Conservation (phyloP, 2,329 filamentous ascomycete genomes). For the Trichoderma endophyticum region DNA sequence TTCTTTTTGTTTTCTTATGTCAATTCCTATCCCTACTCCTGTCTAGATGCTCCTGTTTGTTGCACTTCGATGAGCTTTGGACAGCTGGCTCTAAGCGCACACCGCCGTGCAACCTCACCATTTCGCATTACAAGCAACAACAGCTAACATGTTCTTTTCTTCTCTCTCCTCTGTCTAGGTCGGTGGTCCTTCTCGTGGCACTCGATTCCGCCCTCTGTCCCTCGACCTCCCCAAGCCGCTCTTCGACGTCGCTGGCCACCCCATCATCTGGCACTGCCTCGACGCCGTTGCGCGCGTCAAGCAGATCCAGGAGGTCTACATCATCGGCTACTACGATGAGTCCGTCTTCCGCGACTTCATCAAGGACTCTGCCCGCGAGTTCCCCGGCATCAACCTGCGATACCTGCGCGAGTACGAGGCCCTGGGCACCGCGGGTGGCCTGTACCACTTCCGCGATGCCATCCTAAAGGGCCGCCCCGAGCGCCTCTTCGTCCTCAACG, state of each 20-base stretch:
- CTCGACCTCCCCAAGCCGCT: conserved; percentile 97
- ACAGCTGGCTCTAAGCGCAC: neutral
- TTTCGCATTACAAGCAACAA: neutral
- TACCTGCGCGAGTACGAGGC: conserved; percentile 98
- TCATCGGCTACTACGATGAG: conserved; percentile 99
- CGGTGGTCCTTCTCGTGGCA: conserved; percentile 91
- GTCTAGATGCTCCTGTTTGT: neutral
- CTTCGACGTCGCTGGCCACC: conserved; percentile 96
- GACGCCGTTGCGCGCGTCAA: conserved; percentile 83
- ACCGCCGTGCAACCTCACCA: neutral
- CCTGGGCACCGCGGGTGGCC: conserved; percentile 88
- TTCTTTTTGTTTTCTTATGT: neutral
- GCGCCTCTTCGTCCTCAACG: conserved; percentile 95
- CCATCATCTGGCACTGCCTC: conserved; percentile 97
- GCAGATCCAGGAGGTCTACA: conserved; percentile 85
- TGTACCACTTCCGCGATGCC: conserved; percentile 98
- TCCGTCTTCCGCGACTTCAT: conserved; percentile 96
- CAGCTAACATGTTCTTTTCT: neutral
- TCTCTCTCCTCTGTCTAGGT: conserved; percentile 57
- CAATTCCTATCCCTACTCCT: neutral
- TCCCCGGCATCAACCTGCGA: conserved; percentile 80
- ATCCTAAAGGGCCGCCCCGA: conserved; percentile 95
- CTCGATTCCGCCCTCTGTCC: conserved; percentile 89
- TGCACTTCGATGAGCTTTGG: neutral
- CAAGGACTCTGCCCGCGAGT: conserved; percentile 80